Evolutionary conservation across 2,329 filamentous ascomycete species (phyloP).

Genomic region (Penicillium hordei): DNA sequence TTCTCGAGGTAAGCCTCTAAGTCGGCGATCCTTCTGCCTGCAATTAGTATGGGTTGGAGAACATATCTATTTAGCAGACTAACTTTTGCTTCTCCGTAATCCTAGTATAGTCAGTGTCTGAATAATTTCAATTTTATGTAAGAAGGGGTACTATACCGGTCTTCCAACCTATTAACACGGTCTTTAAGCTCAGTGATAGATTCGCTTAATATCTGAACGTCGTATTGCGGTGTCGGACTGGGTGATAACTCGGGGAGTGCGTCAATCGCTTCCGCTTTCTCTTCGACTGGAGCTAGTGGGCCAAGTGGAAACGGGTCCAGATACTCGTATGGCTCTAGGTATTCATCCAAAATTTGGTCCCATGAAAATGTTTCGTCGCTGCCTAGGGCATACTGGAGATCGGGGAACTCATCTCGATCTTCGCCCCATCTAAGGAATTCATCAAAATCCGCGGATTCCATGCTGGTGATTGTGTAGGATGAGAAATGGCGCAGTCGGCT

Average conservation of each 20-base stretch:
- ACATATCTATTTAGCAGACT: neutral
- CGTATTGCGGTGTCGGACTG: neutral
- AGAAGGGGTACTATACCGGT: neutral
- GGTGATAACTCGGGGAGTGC: neutral
- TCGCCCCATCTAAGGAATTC: neutral
- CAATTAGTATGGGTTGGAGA: neutral
- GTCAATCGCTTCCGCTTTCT: neutral
- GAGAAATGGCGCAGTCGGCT: neutral
- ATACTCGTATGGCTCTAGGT: neutral
- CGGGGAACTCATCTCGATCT: neutral
- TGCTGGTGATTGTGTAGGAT: neutral
- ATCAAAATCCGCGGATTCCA: neutral
- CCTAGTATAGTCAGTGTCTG: neutral
- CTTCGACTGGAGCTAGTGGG: neutral
- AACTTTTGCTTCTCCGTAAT: slow-evolving; percentile 1
- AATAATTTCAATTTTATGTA: neutral
- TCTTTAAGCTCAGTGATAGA: neutral
- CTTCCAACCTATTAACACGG: neutral
- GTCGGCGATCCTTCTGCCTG: neutral
- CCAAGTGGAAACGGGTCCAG: neutral
- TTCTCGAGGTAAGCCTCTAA: neutral
- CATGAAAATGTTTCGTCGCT: neutral
- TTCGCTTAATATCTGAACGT: neutral
- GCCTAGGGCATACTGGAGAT: neutral
- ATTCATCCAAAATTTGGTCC: neutral